Percentiles rank a stretch among this genome's conserved stretches.
Evolutionary conservation across 108 stramenopile genomes (phyloP).

Genomic region (Mediolabrus comicus): DNA sequence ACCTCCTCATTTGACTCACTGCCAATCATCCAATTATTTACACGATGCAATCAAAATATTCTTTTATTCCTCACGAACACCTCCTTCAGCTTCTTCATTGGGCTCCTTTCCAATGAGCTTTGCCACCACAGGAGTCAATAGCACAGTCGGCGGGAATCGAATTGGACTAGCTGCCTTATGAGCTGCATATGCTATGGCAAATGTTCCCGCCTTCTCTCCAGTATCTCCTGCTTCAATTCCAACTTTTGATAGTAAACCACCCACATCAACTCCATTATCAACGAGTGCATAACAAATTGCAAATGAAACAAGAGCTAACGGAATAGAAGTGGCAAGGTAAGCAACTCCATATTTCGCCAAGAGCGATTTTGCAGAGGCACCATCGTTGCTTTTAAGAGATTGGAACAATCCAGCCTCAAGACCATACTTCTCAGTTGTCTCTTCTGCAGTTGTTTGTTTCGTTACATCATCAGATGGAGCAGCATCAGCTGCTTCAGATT

Average conservation of each 20-base stretch:
- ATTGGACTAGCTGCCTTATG: constrained; percentile 97
- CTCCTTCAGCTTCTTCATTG: constrained; percentile 35
- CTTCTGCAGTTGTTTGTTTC: constrained; percentile 46
- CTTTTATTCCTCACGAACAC: constrained; percentile 4
- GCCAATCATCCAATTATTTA: not conserved
- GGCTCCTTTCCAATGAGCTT: constrained; percentile 91
- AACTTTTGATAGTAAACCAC: constrained; percentile 70
- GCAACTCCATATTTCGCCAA: constrained; percentile 88
- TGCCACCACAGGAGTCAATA: constrained; percentile 94
- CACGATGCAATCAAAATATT: not conserved
- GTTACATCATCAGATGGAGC: not conserved
- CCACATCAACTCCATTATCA: constrained; percentile 88
- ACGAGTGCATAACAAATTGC: constrained; percentile 85
- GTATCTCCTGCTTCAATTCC: constrained; percentile 73
- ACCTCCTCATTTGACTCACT: not conserved
- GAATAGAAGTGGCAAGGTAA: constrained; percentile 93
- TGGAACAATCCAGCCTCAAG: constrained; percentile 86
- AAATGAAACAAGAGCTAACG: constrained; percentile 90
- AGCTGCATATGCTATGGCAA: constrained; percentile 95
- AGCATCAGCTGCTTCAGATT: not conserved
- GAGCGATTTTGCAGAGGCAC: constrained; percentile 81
- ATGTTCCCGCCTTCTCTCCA: constrained; percentile 85
- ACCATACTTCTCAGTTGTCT: constrained; percentile 86
- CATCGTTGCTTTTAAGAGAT: constrained; percentile 62
- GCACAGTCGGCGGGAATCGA: constrained; percentile 94